Percentiles rank a stretch among this genome's conserved stretches.
Conservation (phyloP, 345 rosid genomes). For the Firmiana major region DNA sequence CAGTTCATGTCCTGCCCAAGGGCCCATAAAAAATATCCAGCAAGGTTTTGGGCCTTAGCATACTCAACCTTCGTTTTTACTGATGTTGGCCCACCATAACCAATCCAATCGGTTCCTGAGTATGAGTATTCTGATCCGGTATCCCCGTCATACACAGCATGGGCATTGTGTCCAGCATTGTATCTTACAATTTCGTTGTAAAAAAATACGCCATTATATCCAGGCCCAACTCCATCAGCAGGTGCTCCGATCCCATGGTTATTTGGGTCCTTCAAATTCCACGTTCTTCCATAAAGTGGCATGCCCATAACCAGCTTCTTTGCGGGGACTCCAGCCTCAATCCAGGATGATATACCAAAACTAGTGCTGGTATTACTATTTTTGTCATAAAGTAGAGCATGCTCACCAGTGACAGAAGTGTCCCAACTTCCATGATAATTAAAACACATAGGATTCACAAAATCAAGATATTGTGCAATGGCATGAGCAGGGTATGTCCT, state of each 20-base stretch:
- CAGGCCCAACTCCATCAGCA: slow-evolving; percentile 31
- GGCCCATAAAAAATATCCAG: slow-evolving; percentile 77
- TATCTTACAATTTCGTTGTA: neutral
- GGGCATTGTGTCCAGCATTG: neutral
- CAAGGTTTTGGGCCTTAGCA: slow-evolving; percentile 46
- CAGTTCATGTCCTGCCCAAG: slow-evolving; percentile 48
- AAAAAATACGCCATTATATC: neutral
- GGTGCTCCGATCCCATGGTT: slow-evolving; percentile 32
- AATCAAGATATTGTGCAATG: slow-evolving; percentile 26
- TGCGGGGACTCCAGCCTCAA: slow-evolving; percentile 28
- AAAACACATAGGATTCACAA: slow-evolving; percentile 40
- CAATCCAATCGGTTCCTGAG: slow-evolving; percentile 35
- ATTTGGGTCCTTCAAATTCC: slow-evolving; percentile 35
- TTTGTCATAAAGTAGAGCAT: slow-evolving; percentile 28
- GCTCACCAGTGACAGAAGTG: slow-evolving; percentile 26
- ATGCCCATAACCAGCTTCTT: slow-evolving; percentile 44
- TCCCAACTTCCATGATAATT: slow-evolving; percentile 42
- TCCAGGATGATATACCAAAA: slow-evolving; percentile 36
- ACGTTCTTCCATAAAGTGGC: slow-evolving; percentile 39
- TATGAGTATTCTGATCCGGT: slow-evolving; percentile 43
- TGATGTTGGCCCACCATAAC: slow-evolving; percentile 32
- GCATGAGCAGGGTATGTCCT: slow-evolving; percentile 28
- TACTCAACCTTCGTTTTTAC: slow-evolving; percentile 45
- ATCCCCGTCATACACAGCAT: neutral
- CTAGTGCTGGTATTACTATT: slow-evolving; percentile 28